phyloP scores from a whole-genome alignment of 2,329 filamentous ascomycete species.

The Talaromyces pinophilus region DNA sequence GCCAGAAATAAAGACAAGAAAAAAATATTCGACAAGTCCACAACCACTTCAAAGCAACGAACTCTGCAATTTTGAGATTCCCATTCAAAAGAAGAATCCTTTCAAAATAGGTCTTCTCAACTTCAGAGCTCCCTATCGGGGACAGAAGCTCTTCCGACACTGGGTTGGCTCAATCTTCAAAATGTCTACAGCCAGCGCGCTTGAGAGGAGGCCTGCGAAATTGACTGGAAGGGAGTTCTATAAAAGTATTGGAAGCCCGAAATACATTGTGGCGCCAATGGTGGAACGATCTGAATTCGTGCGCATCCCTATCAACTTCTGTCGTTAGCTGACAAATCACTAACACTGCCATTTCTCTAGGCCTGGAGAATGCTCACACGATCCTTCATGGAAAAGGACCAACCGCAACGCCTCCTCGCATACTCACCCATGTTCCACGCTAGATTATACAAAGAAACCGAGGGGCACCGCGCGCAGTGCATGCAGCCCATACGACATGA shows the following conservation, averaged over 20 bases:
- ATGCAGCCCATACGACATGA: slow-evolving; percentile 67
- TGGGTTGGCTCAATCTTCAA: slow-evolving; percentile 24
- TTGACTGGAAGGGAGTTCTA: slow-evolving; percentile 88
- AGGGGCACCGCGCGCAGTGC: slow-evolving; percentile 74
- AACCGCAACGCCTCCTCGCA: slow-evolving; percentile 69
- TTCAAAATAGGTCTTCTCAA: slow-evolving; percentile 37
- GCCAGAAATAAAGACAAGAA: background rate
- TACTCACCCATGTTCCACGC: slow-evolving; percentile 98
- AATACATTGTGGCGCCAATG: slow-evolving; percentile 91
- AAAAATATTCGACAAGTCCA: background rate
- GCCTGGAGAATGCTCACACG: slow-evolving; percentile 96
- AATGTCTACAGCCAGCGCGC: slow-evolving; percentile 25
- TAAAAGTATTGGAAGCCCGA: slow-evolving; percentile 89
- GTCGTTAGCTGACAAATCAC: slow-evolving; percentile 11
- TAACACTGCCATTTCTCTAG: slow-evolving; percentile 49
- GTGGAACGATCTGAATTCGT: slow-evolving; percentile 98
- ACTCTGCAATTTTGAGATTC: background rate
- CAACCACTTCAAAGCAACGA: background rate
- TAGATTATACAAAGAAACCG: slow-evolving; percentile 75
- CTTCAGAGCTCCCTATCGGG: slow-evolving; percentile 32
- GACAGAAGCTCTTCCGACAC: slow-evolving; percentile 27
- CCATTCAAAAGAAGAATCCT: background rate
- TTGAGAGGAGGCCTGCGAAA: slow-evolving; percentile 50
- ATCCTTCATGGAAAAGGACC: slow-evolving; percentile 74
- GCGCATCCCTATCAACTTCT: slow-evolving; percentile 37